Base-by-base conservation (phyloP, 2,329 filamentous ascomycete genomes). In the Colletotrichum sp. region DNA sequence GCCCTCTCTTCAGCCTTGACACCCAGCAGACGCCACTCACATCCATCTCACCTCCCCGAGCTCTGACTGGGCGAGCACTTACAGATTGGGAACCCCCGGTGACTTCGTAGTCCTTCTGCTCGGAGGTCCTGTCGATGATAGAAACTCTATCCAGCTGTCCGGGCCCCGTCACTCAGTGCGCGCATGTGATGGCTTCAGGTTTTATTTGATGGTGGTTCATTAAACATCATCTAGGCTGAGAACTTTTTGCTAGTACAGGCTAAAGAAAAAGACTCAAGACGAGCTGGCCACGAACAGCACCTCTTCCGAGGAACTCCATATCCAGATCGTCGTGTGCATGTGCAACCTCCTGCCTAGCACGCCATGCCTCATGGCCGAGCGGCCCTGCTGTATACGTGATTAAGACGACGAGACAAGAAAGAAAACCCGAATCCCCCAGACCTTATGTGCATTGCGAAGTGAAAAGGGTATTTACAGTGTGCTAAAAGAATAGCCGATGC, bases 391-490 rank as follows among this genome's bases (percentile, higher is more conserved):
- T 68, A 60, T 60, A 69, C 59, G 63, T 24, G 30, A 55, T 72
- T 49, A 49, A 15, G 9, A 65, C 32, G 49, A 68, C 32, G 24
- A 60, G 72, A 73, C 24, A 24, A 36, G 59, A 59, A 34, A 30
- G 55, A 34, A 65, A 76, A 68, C 34, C 44, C 32, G 30, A 21
- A 36, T 52, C 32, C 64, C 59, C 59, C 64, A 60, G 60, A 71
- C 59, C 68, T 36, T 64, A 64, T 71, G 60, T 71, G 68, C 68
- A 65, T 74, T 36, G 32, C 30, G 64, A 73, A 76, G 64, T 49
- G 70, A 74, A 76, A 44, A 32, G 64, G 70, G 70, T 76, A 76
- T 76, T 68, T 73, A 76, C 74, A 76, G 21, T 59, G 44, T 73
- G 73, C 70, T 73, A 34, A 69, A 59, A 76, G 39, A 28, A 63